phyloP scores from a whole-genome alignment of 2,329 filamentous ascomycete genomes.

The Beauveria brongniartii region DNA sequence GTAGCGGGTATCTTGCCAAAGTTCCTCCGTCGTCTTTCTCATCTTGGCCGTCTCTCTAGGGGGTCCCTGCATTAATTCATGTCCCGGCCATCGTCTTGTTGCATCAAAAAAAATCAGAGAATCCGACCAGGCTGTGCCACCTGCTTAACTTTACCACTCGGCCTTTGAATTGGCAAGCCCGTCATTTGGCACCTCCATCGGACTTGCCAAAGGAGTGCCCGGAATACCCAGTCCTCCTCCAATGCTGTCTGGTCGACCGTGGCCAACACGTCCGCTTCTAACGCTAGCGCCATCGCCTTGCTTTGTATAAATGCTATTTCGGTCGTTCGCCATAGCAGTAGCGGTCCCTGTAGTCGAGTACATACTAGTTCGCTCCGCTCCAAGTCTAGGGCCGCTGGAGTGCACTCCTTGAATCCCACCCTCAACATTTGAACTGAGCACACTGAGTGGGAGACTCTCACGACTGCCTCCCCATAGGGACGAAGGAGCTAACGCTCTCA shows the following conservation, averaged over 20 bases:
- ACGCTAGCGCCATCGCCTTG: constrained; percentile 67
- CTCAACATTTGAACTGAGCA: constrained; percentile 65
- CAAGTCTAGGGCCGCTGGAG: constrained; percentile 35
- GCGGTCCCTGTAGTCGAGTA: constrained; percentile 68
- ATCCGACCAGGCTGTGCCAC: not conserved
- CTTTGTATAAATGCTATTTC: constrained; percentile 72
- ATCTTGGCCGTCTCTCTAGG: not conserved
- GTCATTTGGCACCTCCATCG: constrained; percentile 36
- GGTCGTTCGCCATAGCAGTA: constrained; percentile 61
- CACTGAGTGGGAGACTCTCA: constrained; percentile 70
- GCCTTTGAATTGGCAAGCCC: constrained; percentile 13
- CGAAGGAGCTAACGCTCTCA: constrained; percentile 74
- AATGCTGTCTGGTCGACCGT: constrained; percentile 74
- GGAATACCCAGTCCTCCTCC: constrained; percentile 62
- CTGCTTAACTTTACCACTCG: not conserved
- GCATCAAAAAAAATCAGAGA: not conserved
- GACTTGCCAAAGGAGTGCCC: constrained; percentile 55
- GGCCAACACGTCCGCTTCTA: constrained; percentile 67
- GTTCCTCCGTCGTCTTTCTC: not conserved
- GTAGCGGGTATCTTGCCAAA: constrained; percentile 8
- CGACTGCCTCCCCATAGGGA: constrained; percentile 76
- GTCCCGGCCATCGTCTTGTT: not conserved
- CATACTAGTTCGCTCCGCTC: constrained; percentile 64
- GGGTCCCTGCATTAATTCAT: not conserved
- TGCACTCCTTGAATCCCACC: constrained; percentile 44